Percentiles rank a stretch among this genome's conserved stretches.
These are phyloP conservation scores for Teratosphaeria nubilosa DNA, from an alignment of 2,329 filamentous ascomycete species.

Conservation along the genomic window DNA sequence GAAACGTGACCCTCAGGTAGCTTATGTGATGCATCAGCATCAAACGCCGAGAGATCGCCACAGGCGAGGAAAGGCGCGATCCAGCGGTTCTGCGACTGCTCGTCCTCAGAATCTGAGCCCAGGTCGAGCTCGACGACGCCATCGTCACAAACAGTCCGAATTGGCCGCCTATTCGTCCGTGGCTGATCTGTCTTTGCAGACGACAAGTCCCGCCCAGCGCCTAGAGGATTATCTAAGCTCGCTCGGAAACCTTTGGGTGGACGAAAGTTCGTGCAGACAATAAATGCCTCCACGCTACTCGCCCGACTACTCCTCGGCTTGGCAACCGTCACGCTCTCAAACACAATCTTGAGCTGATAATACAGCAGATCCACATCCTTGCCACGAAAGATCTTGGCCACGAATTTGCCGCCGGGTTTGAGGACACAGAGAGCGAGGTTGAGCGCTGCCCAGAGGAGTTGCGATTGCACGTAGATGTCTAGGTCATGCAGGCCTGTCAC, in stretches of 20 bases:
- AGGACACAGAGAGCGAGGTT: constrained; percentile 90
- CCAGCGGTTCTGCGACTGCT: constrained; percentile 54
- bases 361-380: constrained; percentile 94
- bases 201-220: constrained; percentile 22
- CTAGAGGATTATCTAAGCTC: constrained; percentile 65
- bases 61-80: constrained; percentile 96
- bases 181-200: constrained; percentile 24
- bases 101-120: constrained; percentile 36
- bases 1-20: constrained; percentile 78
- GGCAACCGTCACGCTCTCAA: constrained; percentile 75
- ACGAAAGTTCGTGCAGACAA: constrained; percentile 83
- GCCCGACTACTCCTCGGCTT: constrained; percentile 93
- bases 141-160: constrained; percentile 31
- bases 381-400: constrained; percentile 94
- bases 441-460: constrained; percentile 85
- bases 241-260: constrained; percentile 68
- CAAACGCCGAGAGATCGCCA: constrained; percentile 86
- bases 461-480: constrained; percentile 95
- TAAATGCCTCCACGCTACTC: constrained; percentile 92
- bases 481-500: constrained; percentile 95
- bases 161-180: not conserved
- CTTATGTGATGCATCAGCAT: constrained; percentile 89
- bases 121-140: constrained; percentile 39
- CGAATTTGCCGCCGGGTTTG: constrained; percentile 86
- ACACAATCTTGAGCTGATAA: constrained; percentile 86